Percentiles rank a stretch among this genome's conserved stretches.
Evolutionary conservation across 257 asterid genomes (phyloP).

Genomic region (Nicotiana tabacum): DNA sequence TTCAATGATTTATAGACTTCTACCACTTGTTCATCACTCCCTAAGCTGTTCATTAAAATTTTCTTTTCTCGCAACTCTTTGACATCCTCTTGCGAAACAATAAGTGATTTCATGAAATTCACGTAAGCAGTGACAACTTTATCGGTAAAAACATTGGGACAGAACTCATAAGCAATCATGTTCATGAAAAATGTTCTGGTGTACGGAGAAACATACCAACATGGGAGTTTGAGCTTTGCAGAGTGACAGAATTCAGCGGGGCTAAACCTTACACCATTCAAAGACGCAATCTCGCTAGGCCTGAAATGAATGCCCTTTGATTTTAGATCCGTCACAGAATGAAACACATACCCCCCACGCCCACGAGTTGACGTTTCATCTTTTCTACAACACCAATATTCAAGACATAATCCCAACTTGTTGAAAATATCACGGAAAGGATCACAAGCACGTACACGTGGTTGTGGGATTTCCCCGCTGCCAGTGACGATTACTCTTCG

Average conservation of each 20-base stretch:
- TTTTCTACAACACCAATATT: too few species aligned
- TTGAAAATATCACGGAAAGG: too few species aligned
- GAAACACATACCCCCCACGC: too few species aligned
- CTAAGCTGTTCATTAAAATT: background rate
- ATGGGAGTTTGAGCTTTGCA: background rate
- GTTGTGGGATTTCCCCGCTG: too few species aligned
- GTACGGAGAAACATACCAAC: background rate
- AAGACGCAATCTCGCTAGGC: background rate
- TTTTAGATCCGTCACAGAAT: background rate
- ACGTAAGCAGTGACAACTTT: background rate
- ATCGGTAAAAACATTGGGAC: background rate
- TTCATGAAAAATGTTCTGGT: background rate
- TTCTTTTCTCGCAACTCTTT: constrained; percentile 6
- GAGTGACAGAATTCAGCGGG: background rate
- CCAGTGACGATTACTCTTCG: background rate
- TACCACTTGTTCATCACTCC: background rate
- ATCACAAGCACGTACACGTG: too few species aligned
- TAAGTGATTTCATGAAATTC: constrained; percentile 2
- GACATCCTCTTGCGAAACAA: background rate
- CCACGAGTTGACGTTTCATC: too few species aligned
- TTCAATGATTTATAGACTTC: background rate
- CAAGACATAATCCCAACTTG: too few species aligned
- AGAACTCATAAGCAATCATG: background rate
- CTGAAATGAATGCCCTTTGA: background rate
- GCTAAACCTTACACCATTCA: background rate